Percentiles rank a stretch among this genome's conserved stretches.
These are phyloP conservation scores for Lipomyces anomalus DNA, from an alignment of 805 yeast species.

Conservation along the genomic window DNA sequence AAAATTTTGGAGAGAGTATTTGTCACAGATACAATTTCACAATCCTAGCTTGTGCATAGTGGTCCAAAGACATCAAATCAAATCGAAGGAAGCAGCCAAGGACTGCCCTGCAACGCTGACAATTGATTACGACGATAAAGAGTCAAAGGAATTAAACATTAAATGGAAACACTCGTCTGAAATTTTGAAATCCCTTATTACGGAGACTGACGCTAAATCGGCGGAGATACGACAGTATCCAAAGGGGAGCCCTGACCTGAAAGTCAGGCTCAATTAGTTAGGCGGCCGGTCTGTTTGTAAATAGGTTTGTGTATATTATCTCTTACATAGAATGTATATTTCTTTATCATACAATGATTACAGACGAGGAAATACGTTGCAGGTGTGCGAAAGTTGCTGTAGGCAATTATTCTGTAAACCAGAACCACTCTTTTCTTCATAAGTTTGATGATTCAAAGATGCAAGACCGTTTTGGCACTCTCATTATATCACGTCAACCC, in stretches of 20 bases:
- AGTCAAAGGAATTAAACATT: slow-evolving; percentile 42
- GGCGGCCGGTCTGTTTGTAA: neutral
- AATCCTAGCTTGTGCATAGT: slow-evolving; percentile 65
- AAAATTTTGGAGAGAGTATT: slow-evolving; percentile 65
- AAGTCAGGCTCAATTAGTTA: neutral
- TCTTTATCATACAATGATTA: neutral
- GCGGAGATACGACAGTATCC: neutral
- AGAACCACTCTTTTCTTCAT: too few species aligned
- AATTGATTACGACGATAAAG: slow-evolving; percentile 27
- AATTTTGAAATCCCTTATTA: slow-evolving; percentile 55
- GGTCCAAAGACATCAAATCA: slow-evolving; percentile 36
- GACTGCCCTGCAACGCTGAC: slow-evolving; percentile 30
- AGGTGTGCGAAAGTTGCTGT: neutral
- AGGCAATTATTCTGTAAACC: neutral
- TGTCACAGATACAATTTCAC: slow-evolving; percentile 76
- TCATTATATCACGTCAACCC: slow-evolving; percentile 2
- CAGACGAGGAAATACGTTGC: neutral
- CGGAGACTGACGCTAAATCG: slow-evolving; percentile 4
- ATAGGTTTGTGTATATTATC: neutral
- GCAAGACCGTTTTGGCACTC: too few species aligned
- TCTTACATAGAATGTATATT: neutral
- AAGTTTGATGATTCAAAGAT: too few species aligned
- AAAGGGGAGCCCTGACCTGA: neutral
- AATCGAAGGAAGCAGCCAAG: slow-evolving; percentile 41
- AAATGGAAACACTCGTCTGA: slow-evolving; percentile 43